phyloP scores from a whole-genome alignment of 352 stramenopile species.

The Albugo laibachii region DNA sequence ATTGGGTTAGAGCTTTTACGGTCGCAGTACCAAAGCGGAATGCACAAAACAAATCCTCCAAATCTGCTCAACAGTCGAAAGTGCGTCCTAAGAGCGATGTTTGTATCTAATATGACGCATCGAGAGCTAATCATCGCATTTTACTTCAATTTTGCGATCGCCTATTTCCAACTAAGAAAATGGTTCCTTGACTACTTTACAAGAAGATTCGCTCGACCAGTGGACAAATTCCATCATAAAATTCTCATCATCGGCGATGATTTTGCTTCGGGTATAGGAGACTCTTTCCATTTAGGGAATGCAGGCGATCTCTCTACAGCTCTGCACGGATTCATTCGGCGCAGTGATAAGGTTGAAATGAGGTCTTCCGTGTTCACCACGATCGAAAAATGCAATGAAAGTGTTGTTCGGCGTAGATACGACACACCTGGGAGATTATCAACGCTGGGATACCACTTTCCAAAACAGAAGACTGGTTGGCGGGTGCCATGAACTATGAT shows the following conservation, averaged over 20 bases:
- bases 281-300: constrained; percentile 43
- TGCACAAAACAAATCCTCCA: constrained; percentile 4
- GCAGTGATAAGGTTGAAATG: constrained; percentile 30
- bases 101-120: not conserved
- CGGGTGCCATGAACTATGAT: constrained; percentile 29
- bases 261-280: constrained; percentile 57
- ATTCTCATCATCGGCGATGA: constrained; percentile 68
- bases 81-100: not conserved
- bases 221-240: constrained; percentile 61
- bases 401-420: constrained; percentile 17
- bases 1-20: constrained; percentile 44
- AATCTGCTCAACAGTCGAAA: constrained; percentile 2
- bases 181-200: constrained; percentile 13
- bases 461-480: constrained; percentile 28
- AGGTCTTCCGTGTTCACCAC: not conserved
- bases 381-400: not conserved
- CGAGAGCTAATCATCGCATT: constrained; percentile 7
- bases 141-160: constrained; percentile 28
- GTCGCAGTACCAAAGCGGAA: constrained; percentile 33
- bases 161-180: constrained; percentile 51
- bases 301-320: constrained; percentile 28
- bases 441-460: constrained; percentile 50
- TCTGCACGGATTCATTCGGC: constrained; percentile 22
- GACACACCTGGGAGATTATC: constrained; percentile 61
- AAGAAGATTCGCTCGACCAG: constrained; percentile 5